Conservation (phyloP, 805 yeast species). For the Ogataea wickerhamii region DNA sequence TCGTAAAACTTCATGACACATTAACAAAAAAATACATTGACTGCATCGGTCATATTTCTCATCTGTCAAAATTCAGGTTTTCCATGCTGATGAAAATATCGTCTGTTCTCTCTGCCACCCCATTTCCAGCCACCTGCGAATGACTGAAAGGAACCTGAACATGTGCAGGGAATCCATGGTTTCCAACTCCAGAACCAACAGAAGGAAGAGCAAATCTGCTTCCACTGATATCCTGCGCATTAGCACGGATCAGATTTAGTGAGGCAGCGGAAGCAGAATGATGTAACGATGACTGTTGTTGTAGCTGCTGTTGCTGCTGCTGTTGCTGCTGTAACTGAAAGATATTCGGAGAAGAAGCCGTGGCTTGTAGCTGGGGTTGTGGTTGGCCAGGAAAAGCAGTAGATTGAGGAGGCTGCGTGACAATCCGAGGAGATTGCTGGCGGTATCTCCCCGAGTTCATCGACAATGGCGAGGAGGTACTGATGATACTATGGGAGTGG, state of each 20-base stretch:
- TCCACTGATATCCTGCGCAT: constrained; percentile 20
- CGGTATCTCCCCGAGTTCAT: constrained; percentile 31
- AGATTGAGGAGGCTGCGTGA: constrained; percentile 22
- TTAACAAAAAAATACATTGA: not conserved
- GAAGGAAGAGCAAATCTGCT: constrained; percentile 18
- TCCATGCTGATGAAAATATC: constrained; percentile 29
- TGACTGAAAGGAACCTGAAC: constrained; percentile 20
- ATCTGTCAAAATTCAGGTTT: constrained; percentile 26
- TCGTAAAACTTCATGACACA: constrained; percentile 12
- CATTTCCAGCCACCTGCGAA: constrained; percentile 29
- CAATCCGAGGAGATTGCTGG: constrained; percentile 34
- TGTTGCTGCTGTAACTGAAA: constrained; percentile 19
- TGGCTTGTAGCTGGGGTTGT: constrained; percentile 12
- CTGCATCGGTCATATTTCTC: constrained; percentile 2
- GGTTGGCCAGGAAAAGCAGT: constrained; percentile 8
- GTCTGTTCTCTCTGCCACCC: constrained; percentile 19
- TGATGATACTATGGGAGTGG: constrained; percentile 30
- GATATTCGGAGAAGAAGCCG: constrained; percentile 18
- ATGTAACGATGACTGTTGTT: constrained; percentile 17
- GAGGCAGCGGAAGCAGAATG: constrained; percentile 33
- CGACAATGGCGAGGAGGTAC: constrained; percentile 26
- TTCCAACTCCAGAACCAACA: constrained; percentile 11
- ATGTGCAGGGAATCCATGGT: constrained; percentile 3
- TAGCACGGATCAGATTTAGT: constrained; percentile 26
- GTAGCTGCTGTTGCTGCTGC: constrained; percentile 20